These are phyloP conservation scores for Neostapfia colusana DNA, from an alignment of 176 grass and related monocot genomes.

Conservation along the genomic window DNA sequence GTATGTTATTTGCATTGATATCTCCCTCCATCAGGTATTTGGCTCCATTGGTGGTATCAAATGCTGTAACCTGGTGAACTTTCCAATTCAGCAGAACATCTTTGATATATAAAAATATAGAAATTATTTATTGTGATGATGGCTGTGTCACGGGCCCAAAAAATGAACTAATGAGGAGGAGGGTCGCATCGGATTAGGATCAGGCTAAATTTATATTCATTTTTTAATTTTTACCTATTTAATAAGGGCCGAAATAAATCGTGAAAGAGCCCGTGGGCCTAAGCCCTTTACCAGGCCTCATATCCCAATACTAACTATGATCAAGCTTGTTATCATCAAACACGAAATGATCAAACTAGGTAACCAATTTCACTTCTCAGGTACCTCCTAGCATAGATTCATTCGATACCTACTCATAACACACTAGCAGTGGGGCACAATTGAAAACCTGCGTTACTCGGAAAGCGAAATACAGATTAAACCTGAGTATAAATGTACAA, in stretches of 20 bases:
- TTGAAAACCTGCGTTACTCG: background rate
- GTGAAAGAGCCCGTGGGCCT: background rate
- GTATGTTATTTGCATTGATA: slow-evolving; percentile 50
- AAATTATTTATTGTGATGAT: slow-evolving; percentile 7
- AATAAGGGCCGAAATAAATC: too few species aligned
- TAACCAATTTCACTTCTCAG: background rate
- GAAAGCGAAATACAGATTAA: slow-evolving; percentile 6
- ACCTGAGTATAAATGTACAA: slow-evolving; percentile 1
- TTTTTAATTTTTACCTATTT: too few species aligned
- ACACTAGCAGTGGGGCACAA: background rate
- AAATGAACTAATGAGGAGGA: too few species aligned
- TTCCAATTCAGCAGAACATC: slow-evolving; percentile 30
- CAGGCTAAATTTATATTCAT: too few species aligned
- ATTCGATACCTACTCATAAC: slow-evolving; percentile 13
- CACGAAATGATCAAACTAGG: background rate
- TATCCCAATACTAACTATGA: background rate
- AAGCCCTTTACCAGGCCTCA: too few species aligned
- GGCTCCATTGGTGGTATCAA: slow-evolving; percentile 61
- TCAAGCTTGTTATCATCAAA: background rate
- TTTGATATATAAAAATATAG: background rate
- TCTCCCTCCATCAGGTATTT: slow-evolving; percentile 78
- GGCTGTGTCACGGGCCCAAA: too few species aligned
- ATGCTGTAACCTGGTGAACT: slow-evolving; percentile 68
- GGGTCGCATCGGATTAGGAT: too few species aligned
- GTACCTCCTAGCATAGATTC: background rate